Conservation (phyloP, 163 green algal species). For the Scenedesmus sp. region DNA sequence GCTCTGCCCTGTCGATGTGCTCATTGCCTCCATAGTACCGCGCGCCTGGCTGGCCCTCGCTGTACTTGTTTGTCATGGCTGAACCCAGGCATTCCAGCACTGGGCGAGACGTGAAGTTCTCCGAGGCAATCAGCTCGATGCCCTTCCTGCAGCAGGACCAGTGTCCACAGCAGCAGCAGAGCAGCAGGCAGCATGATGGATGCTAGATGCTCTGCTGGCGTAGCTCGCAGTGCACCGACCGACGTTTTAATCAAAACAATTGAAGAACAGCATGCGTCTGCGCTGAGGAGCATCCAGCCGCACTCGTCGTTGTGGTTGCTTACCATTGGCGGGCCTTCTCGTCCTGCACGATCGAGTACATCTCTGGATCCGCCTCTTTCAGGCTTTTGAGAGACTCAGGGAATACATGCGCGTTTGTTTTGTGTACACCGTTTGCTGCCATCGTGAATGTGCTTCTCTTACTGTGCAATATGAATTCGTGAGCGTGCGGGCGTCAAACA, state of each 20-base stretch:
- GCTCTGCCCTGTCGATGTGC: slow-evolving; percentile 94
- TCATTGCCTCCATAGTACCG: slow-evolving; percentile 99
- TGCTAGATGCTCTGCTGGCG: background rate
- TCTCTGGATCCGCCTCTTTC: slow-evolving; percentile 88
- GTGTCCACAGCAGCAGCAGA: background rate
- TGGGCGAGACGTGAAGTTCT: slow-evolving; percentile 97
- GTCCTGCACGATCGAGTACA: slow-evolving; percentile 85
- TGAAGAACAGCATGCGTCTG: background rate
- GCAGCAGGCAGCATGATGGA: slow-evolving; percentile 9
- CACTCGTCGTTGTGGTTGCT: slow-evolving; percentile 61
- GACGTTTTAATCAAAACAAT: background rate
- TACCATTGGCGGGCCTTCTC: slow-evolving; percentile 93
- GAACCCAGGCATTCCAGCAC: slow-evolving; percentile 93
- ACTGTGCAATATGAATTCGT: background rate
- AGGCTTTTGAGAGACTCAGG: slow-evolving; percentile 87
- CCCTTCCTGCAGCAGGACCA: slow-evolving; percentile 66
- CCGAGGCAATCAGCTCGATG: slow-evolving; percentile 98
- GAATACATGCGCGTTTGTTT: slow-evolving; percentile 78
- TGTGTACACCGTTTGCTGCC: slow-evolving; percentile 21
- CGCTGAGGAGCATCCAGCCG: background rate
- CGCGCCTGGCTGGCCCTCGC: slow-evolving; percentile 86
- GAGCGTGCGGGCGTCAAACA: background rate
- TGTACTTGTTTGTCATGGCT: slow-evolving; percentile 99
- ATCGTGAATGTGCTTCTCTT: background rate
- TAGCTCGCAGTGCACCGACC: background rate